These are phyloP conservation scores for Dothideomycetes sp. DNA, from an alignment of 2,329 filamentous ascomycete species.

Conservation along the genomic window DNA sequence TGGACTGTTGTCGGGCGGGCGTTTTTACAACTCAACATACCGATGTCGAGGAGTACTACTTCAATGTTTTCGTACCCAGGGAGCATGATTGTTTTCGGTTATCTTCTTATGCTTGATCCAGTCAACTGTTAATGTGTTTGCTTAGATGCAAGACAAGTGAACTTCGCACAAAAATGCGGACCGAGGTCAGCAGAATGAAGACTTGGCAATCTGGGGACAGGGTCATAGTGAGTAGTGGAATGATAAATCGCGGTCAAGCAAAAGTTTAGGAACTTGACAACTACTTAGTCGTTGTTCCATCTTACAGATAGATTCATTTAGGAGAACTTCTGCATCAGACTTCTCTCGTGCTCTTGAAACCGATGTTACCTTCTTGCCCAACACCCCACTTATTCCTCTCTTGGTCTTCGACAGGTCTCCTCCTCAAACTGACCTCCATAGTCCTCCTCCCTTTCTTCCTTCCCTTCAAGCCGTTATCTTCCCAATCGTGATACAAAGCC, in stretches of 20 bases:
- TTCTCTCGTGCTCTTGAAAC: conserved; percentile 27
- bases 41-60: conserved; percentile 30
- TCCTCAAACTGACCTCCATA: conserved; percentile 35
- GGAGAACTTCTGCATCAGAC: too few relatives aligned
- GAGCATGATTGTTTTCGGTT: conserved; percentile 1
- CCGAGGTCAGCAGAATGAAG: too few relatives aligned
- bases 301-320: too few relatives aligned
- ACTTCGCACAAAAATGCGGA: too few relatives aligned
- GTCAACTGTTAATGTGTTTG: too few relatives aligned
- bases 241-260: too few relatives aligned
- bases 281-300: too few relatives aligned
- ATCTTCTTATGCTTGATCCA: too few relatives aligned
- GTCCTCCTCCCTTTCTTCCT: conserved; percentile 30
- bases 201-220: too few relatives aligned
- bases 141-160: too few relatives aligned
- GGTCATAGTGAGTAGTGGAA: too few relatives aligned
- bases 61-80: conserved; percentile 23
- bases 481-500: conserved; percentile 44
- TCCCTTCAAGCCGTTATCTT: conserved; percentile 37
- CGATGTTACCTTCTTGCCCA: conserved; percentile 29
- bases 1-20: background rate
- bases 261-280: too few relatives aligned
- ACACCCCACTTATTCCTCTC: conserved; percentile 31
- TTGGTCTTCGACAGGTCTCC: conserved; percentile 30
- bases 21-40: conserved; percentile 18